Percentiles rank a stretch among this genome's conserved stretches.
These are phyloP conservation scores for Irpex sp. DNA, from an alignment of 1,284 basidiomycete genomes.

Conservation along the genomic window DNA sequence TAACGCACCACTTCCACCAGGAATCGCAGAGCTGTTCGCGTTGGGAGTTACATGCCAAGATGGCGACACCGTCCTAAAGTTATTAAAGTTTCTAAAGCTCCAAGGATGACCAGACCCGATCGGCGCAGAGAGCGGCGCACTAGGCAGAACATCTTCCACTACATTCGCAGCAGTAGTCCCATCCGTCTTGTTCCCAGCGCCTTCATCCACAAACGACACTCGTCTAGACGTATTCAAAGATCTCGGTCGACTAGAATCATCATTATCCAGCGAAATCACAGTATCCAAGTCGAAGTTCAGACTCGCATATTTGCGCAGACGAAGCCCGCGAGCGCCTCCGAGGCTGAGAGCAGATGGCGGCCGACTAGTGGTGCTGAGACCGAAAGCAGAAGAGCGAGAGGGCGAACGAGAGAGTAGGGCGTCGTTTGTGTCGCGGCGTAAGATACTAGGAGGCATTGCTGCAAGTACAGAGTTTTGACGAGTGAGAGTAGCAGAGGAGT, in stretches of 20 bases:
- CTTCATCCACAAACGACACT: slow-evolving; percentile 5
- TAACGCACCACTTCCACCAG: slow-evolving; percentile 14
- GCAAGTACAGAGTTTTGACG: neutral
- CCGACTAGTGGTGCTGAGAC: neutral
- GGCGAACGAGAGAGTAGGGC: neutral
- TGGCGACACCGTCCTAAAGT: slow-evolving; percentile 15
- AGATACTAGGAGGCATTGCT: neutral
- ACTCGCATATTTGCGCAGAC: slow-evolving; percentile 28
- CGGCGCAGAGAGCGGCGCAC: neutral
- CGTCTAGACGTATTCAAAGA: neutral
- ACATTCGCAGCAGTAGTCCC: neutral
- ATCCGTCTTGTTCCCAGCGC: neutral
- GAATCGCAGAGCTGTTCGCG: slow-evolving; percentile 13
- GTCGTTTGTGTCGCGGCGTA: slow-evolving; percentile 1
- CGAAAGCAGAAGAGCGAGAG: neutral
- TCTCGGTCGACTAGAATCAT: neutral
- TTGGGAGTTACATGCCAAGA: slow-evolving; percentile 29
- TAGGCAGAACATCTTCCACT: neutral
- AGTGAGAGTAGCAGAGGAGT: neutral
- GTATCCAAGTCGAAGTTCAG: slow-evolving; percentile 32
- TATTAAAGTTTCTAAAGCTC: neutral
- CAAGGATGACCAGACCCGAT: neutral
- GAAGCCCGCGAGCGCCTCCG: slow-evolving; percentile 9
- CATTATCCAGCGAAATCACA: slow-evolving; percentile 19
- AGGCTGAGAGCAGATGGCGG: neutral